phyloP scores from a whole-genome alignment of 371 early-diverging fungal genomes.

The Mortierella sp. region DNA sequence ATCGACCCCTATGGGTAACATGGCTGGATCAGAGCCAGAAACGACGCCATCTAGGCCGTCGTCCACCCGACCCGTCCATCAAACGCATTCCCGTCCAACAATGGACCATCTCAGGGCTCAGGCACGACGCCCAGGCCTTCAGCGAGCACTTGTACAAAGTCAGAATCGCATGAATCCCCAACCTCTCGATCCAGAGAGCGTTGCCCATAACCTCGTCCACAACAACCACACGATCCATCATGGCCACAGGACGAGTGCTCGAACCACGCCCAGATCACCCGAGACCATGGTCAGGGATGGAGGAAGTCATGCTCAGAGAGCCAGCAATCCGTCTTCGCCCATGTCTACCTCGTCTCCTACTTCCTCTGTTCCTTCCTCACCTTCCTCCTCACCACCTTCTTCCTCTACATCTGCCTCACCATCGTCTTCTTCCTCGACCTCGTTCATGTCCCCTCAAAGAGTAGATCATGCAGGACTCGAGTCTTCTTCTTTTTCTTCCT shows the following conservation, averaged over 20 bases:
- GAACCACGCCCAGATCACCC: not conserved
- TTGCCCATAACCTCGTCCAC: not conserved
- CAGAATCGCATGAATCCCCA: not conserved
- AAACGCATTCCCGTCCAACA: not conserved
- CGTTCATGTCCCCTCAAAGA: not conserved
- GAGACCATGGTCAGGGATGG: not conserved
- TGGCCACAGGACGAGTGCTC: not conserved
- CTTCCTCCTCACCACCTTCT: not conserved
- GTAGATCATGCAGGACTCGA: not conserved
- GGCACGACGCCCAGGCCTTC: not conserved
- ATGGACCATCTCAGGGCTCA: not conserved
- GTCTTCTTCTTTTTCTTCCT: no score
- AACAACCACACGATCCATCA: not conserved
- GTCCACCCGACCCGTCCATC: not conserved
- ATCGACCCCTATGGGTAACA: not conserved
- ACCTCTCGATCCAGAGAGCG: conserved; percentile 1
- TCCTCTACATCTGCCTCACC: not conserved
- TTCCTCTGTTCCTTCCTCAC: not conserved
- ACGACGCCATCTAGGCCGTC: not conserved
- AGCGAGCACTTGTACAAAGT: not conserved
- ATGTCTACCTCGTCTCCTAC: not conserved
- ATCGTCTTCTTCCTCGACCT: not conserved
- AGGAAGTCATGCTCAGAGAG: not conserved
- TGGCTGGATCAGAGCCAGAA: no score
- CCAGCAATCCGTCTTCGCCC: no score